Base-by-base conservation (phyloP, 306 rosid species). In the Lagenaria siceraria region DNA sequence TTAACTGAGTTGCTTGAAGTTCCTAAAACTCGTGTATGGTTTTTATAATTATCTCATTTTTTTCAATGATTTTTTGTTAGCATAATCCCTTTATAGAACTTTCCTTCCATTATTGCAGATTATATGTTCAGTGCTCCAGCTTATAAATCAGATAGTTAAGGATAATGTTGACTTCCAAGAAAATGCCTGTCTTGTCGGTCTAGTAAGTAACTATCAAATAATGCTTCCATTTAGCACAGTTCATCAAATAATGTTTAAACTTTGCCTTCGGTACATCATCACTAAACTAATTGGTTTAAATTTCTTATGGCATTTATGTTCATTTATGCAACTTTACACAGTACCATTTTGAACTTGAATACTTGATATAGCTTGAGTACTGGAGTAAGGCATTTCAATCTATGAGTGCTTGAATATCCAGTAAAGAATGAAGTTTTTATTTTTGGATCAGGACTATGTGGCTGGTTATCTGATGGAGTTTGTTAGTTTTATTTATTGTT, bases 101-200 rank as follows among this genome's bases (percentile, higher is more conserved):
- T 59, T 2, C 3, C 36, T 74, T 54, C 53, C 40, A 22, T 15
- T 52, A 53, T 81, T 80, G 58, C 97, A 96, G 99, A 90, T 92
- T 78, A 88, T 88, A 80, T 96, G 99, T 84, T 91, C 98, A 49
- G 99, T 92, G 81, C 98, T 96, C 82, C 98, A 96, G 85, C 93
- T 96, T 81, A 81, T 92, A 85, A 96, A 96, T 87, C 99, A 88
- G 88, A 86, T 96, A 71, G 81, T 96, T 78, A 96, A 84, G 75
- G 98, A 92, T 85, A 96, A 90, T 79, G 81, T 87, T 52, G 99
- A 90, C 83, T 92, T 92, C 80, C 99, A 89, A 82, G 99, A 92
- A 86, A 96, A 92, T 70, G 99, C 99, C 3, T 92, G 99, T 81
- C 97, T 92, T 82, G 96, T 96, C 80, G 99, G 99, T 84, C 82